Evolutionary conservation across 2,329 filamentous ascomycete species (phyloP), one percentile per base, ranked within the genome.

Genomic region (Cladosporium sp.): DNA sequence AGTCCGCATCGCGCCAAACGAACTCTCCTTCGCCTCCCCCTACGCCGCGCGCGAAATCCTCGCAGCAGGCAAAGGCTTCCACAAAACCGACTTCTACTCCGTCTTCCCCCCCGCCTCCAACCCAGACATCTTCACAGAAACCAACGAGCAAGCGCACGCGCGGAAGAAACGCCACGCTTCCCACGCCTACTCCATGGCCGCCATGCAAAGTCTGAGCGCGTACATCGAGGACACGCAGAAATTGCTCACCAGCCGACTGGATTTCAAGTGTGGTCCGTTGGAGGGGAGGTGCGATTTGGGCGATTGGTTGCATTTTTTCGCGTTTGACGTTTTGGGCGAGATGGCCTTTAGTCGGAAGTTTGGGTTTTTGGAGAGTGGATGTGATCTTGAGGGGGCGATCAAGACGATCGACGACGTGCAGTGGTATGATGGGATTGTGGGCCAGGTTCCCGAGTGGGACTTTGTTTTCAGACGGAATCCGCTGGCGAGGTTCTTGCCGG

Each of bases 231-330:
- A 82, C 56, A 88, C 85, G 1, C 83, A 85, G 0, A 78, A 80
- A 55, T 69, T 87, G 2, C 91, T 90, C 64, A 76, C 91, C 33
- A 67, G 70, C 47, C 69, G 71, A 54, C 74, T 73, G 2, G 61
- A 71, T 35, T 59, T 66, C 18, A 58, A 70, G 29, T 77, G 71
- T 56, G 67, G 67, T 7, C 62, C 48, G 8, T 61, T 6, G 68
- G 69, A 1, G 67, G 69, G 12, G 52, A 57, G 16, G 67, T 68
- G 20, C 86, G 49, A 47, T 22, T 9, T 51, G 30, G 49, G 83
- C 60, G 78, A 87, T 61, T 90, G 86, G 86, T 70, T 91, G 51
- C 86, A 91, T 61, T 90, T 83, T 62, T 90, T 87, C 58, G 87
- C 87, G 0, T 91, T 91, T 60, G 87, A 91, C 62, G 86, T 90